These are phyloP conservation scores for Dioscorea alata DNA, from an alignment of 106 monocot species.

Conservation along the genomic window DNA sequence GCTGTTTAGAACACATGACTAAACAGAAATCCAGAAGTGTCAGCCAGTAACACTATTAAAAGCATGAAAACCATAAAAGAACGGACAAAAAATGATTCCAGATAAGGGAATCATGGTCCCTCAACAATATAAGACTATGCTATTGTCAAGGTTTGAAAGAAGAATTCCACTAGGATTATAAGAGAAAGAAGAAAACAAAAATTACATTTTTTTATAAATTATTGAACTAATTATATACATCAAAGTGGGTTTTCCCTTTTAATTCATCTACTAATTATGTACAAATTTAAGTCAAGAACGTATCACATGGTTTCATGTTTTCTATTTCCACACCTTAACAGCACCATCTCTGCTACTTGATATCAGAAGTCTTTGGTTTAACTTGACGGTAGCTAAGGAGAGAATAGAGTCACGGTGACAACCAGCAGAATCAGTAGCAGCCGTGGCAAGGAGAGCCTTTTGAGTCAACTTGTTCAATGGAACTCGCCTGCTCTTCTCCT, in stretches of 20 bases:
- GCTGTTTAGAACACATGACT: too few relatives aligned
- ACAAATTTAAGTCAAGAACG: neutral
- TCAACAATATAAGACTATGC: too few relatives aligned
- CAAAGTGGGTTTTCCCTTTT: neutral
- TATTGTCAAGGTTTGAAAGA: too few relatives aligned
- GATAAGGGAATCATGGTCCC: too few relatives aligned
- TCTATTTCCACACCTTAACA: conserved; percentile 93
- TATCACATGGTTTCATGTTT: neutral
- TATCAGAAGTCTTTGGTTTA: conserved; percentile 77
- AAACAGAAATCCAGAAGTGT: too few relatives aligned
- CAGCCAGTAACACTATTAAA: too few relatives aligned
- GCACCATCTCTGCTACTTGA: conserved; percentile 85
- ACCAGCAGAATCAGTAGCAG: conserved; percentile 73
- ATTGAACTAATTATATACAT: neutral
- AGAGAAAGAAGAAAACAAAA: neutral
- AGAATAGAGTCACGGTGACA: conserved; percentile 81
- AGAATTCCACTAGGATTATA: too few relatives aligned
- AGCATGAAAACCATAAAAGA: too few relatives aligned
- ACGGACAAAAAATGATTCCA: too few relatives aligned
- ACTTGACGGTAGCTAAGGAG: conserved; percentile 68
- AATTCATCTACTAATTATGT: neutral
- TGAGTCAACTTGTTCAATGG: conserved; percentile 41
- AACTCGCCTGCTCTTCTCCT: conserved; percentile 26
- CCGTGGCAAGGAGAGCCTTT: conserved; percentile 60
- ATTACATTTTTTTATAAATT: neutral